Evolutionary conservation across 73 alveolate species (phyloP).

Genomic region (Paramecium pentaurelia): DNA sequence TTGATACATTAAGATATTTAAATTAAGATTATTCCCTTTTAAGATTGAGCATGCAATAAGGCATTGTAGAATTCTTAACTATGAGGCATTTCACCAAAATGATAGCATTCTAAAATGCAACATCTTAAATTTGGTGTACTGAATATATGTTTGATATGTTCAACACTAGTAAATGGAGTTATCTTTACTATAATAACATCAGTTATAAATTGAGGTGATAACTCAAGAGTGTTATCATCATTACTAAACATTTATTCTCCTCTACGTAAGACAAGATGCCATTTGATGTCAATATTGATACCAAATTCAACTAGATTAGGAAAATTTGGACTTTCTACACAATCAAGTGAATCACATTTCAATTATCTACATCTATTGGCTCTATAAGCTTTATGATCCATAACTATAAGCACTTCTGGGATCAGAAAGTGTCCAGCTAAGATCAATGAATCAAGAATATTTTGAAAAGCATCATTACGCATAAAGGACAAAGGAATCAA

Average conservation of each 20-base stretch:
- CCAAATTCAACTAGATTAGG: conserved; percentile 55
- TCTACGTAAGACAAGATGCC: conserved; percentile 46
- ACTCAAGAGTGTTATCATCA: neutral
- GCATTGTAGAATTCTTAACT: neutral
- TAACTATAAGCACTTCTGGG: conserved; percentile 52
- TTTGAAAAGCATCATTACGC: conserved; percentile 65
- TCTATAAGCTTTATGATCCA: conserved; percentile 46
- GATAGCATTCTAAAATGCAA: conserved; percentile 50
- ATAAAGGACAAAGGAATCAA: conserved; percentile 65
- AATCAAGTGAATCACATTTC: conserved; percentile 48
- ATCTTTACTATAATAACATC: conserved; percentile 37
- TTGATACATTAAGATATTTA: neutral
- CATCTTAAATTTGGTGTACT: conserved; percentile 35
- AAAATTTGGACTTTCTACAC: conserved; percentile 54
- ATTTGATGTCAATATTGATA: conserved; percentile 50
- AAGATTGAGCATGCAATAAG: neutral
- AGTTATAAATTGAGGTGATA: neutral
- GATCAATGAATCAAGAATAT: conserved; percentile 47
- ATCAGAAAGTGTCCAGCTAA: conserved; percentile 59
- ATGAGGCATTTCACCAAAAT: conserved; percentile 55
- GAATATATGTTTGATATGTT: neutral
- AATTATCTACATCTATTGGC: conserved; percentile 55
- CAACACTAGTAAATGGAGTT: conserved; percentile 38
- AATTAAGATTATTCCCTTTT: neutral
- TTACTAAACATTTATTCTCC: conserved; percentile 34